Evolutionary conservation across 345 rosid genomes (phyloP), one percentile per base, ranked within the genome.

Genomic region (Ricinus communis): DNA sequence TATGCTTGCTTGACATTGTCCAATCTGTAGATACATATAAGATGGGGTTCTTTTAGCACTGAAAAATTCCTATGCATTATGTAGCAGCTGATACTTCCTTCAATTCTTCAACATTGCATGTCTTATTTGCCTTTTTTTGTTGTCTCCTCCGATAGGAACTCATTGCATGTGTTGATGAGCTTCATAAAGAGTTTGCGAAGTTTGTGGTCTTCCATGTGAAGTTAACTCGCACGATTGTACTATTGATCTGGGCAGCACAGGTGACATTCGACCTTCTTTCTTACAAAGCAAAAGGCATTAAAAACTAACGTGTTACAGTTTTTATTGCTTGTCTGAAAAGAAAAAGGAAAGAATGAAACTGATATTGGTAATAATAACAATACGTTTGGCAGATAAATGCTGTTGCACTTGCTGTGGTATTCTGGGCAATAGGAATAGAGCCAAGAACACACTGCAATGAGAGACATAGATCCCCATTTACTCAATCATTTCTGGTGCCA

Each of bases 401-500:
- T 1, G 67, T 77, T 5, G 69, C 54, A 14, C 63, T 87, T 21
- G 82, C 82, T 0, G 53, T 75, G 4, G 21, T 73, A 33, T 78
- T 84, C 2, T 83, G 79, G 83, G 73, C 43, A 12, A 24, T 62
- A 10, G 86, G 87, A 2, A 45, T 66, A 0, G 79, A 72, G 62
- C 77, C 84, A 1, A 74, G 63, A 18, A 49, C 24, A 18, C 64
- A 65, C 0, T 53, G 59, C 63, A 58, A 28, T 19, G 19, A 68
- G 41, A 13, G 62, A 2, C 66, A 58, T 8, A 12, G 25, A 21
- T 54, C 72, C 0, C 64, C 53, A 22, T 77, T 87, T 27, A 79
- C 62, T 24, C 84, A 68, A 45, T 87, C 91, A 13, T 87, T 87
- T 70, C 47, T 87, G 75, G 85, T 85, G n/a, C 78, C 87, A 1